Base-by-base conservation (phyloP, 2,329 filamentous ascomycete species). In the Thelonectria blattea region DNA sequence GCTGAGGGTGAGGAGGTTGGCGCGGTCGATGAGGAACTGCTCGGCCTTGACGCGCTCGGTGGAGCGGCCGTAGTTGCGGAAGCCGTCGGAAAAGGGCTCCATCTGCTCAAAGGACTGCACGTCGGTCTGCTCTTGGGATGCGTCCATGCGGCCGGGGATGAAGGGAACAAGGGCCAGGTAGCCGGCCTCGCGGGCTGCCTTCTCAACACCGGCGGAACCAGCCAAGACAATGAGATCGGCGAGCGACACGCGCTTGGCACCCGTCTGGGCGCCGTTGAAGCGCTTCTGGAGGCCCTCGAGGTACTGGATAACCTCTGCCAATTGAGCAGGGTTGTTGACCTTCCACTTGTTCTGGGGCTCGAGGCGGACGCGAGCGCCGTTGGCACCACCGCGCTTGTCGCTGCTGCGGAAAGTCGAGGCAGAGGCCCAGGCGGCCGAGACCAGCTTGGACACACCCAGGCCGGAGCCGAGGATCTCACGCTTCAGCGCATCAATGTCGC, bases 371-470 rank as follows among this genome's bases (percentile, higher is more conserved):
- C 90, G 90, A 15, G 86, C 90, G 69, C 91, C 91, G 68, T 93
- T 93, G 78, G 91, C 91, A 71, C 91, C 91, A 68, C 91, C 91
- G 65, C 91, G 90, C 85, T 92, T 93, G 81, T 93, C 91, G 68
- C 86, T 84, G 68, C 88, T 85, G 65, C 89, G 88, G 87, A 89
- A 91, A 39, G 87, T 88, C 2, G 88, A 88, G 24, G 89, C 88
- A 0, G 89, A 86, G 1, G 86, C 87, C 86, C 87, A 92, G 22
- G 89, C 89, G 20, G 83, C 82, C 10, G 83, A 81, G 57, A 92
- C 83, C 59, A 92, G 81, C 76, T 87, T 86, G 63, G 82, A 80
- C 3, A 82, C 78, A 54, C 82, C 81, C 5, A 92, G 69, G 12
- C 87, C 88, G 12, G 85, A 80, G 54, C 79, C 80, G 10, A 93